Evolutionary conservation across 2,329 filamentous ascomycete species (phyloP), one percentile per base, ranked within the genome.

Genomic region (Camillea tinctor): DNA sequence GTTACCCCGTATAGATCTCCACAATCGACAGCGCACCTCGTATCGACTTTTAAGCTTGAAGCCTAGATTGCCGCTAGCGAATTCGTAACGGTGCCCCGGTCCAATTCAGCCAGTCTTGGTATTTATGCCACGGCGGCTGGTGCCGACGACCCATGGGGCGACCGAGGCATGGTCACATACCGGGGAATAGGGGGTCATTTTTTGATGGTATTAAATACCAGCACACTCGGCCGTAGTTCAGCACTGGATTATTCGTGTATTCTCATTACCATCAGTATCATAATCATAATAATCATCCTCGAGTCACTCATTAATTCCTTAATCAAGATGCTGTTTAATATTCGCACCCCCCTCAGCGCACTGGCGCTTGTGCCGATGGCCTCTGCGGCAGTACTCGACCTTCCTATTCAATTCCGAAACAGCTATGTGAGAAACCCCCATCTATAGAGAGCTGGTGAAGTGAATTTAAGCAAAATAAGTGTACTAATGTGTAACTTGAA

Each of bases 361-460:
- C 11, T 58, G 17, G 56, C 56, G 51, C 56, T 58, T 24, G 52
- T 22, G 11, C 44, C 56, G 6, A 17, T 58, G 2, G 56, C 54
- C 6, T 60, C 62, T 17, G 62, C 60, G 15, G 53, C 55, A n/a
- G 55, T 64, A 9, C 15, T 64, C 44, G 60, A 62, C 9, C 52
- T 64, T 22, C 62, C 62, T 11, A 55, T 64, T 23, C 52, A 52
- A 19, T 40, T 64, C 21, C 22, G 59, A 23, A 64, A 64, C 49
- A 54, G 49, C 17, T 64, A 64, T 48, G 62, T 64, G 20, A 58
- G 62, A 24, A n/a, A 22, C 17, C n/a, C 30, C 11, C 21, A 21
- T 21, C 36, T 22, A 44, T n/a, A 7, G 53, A 56, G 3, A 54
- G 17, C 13, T 21, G 54, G 26, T 24, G 11, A 54, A 30, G 6